A percentile compares a stretch with the other conserved stretches of the same genome.
Evolutionary conservation across 768 basidiomycete genomes (phyloP).

Genomic region (Collybia sp.): DNA sequence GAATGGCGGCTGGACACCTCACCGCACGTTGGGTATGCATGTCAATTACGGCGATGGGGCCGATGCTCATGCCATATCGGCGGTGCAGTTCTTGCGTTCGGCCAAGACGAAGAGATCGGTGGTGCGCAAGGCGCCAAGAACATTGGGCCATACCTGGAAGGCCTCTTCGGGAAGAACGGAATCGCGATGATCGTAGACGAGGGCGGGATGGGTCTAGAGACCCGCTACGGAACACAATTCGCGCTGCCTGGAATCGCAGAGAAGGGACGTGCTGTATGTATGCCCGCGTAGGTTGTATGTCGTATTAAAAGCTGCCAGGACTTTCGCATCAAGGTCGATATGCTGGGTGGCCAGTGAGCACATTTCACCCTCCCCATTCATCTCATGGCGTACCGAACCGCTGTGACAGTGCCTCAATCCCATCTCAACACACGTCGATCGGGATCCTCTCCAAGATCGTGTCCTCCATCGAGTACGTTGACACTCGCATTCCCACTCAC

Average conservation of each 20-base stretch:
- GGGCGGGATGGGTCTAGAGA: conserved; percentile 23
- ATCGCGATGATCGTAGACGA: conserved; percentile 30
- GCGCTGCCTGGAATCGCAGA: conserved; percentile 27
- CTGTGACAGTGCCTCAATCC: conserved; percentile 19
- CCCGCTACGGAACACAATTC: conserved; percentile 16
- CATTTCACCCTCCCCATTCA: neutral
- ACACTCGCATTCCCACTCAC: neutral
- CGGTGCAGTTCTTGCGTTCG: conserved; percentile 22
- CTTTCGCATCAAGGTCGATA: conserved; percentile 20
- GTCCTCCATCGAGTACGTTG: conserved; percentile 19
- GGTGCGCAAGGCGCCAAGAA: conserved; percentile 22
- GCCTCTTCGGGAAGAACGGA: conserved; percentile 18
- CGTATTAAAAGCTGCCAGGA: conserved; percentile 11
- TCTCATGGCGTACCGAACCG: neutral
- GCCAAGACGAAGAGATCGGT: conserved; percentile 28
- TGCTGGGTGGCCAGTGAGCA: conserved; percentile 26
- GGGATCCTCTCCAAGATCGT: conserved; percentile 26
- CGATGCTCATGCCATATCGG: neutral
- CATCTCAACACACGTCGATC: conserved; percentile 21
- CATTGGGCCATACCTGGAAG: conserved; percentile 17
- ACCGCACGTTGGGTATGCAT: conserved; percentile 17
- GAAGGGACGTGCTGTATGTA: conserved; percentile 21
- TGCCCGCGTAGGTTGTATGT: neutral
- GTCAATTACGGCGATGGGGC: neutral
- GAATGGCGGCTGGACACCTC: conserved; percentile 15